phyloP scores from a whole-genome alignment of 2,329 filamentous ascomycete genomes.

The Nemania sp. region DNA sequence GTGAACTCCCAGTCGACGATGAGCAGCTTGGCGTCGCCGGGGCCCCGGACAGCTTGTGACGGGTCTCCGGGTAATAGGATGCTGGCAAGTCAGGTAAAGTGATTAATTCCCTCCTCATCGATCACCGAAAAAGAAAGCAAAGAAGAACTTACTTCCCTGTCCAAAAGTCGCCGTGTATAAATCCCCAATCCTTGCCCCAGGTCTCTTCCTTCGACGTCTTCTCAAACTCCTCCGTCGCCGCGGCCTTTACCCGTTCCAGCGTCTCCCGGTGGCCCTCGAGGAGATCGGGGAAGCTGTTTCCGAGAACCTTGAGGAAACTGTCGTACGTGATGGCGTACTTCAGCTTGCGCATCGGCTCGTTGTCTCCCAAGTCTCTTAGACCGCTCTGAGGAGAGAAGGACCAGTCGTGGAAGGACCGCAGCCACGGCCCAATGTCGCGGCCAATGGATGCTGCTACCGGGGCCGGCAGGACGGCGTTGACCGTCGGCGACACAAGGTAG shows the following conservation, averaged over 20 bases:
- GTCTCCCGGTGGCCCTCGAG: conserved; percentile 9
- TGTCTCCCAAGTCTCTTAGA: neutral
- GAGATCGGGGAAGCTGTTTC: conserved; percentile 5
- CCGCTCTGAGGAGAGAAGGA: neutral
- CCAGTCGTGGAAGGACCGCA: conserved; percentile 19
- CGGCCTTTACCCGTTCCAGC: neutral
- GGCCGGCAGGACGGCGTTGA: neutral
- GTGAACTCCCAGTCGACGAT: conserved; percentile 51
- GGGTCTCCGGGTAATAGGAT: conserved; percentile 26
- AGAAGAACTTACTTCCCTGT: conserved; percentile 13
- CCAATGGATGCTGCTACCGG: conserved; percentile 4
- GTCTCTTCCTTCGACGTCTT: neutral
- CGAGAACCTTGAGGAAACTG: conserved; percentile 19
- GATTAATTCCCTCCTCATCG: neutral
- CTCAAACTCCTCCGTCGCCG: conserved; percentile 9
- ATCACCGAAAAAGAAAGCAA: neutral
- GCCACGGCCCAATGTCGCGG: conserved; percentile 12
- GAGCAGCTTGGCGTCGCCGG: conserved; percentile 36
- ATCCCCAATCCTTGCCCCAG: neutral
- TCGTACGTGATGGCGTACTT: conserved; percentile 22
- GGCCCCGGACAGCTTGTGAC: neutral
- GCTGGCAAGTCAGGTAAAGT: conserved; percentile 10
- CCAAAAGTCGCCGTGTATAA: conserved; percentile 24
- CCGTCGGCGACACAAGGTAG: conserved; percentile 3
- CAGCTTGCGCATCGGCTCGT: conserved; percentile 17